These are phyloP conservation scores for Cylindrodendrum hubeiense DNA, from an alignment of 2,329 filamentous ascomycete genomes.

Conservation along the genomic window DNA sequence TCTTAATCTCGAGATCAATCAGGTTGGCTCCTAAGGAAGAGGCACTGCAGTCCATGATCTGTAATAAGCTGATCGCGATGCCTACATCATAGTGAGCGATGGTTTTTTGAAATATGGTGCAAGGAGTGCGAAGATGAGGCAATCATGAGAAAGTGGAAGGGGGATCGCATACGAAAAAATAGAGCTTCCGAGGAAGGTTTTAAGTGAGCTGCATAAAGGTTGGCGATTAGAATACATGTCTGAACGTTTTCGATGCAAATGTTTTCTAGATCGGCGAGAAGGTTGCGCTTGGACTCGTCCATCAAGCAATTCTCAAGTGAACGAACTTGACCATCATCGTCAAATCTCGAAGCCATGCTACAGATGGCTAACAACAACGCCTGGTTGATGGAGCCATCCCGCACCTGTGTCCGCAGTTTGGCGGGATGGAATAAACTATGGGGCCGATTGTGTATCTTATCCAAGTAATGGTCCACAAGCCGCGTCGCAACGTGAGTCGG, in stretches of 20 bases:
- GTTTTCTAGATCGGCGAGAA: slow-evolving; percentile 25
- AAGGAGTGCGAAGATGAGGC: not conserved
- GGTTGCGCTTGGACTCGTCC: slow-evolving; percentile 12
- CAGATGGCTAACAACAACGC: slow-evolving; percentile 26
- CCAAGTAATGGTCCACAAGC: slow-evolving; percentile 25
- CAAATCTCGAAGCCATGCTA: slow-evolving; percentile 25
- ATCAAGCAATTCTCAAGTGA: slow-evolving; percentile 1
- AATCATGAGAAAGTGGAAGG: not conserved
- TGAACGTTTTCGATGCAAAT: slow-evolving; percentile 31
- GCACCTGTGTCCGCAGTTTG: slow-evolving; percentile 1
- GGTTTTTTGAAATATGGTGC: too few species aligned
- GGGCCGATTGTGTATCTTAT: slow-evolving; percentile 26
- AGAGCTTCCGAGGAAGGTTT: slow-evolving; percentile 25
- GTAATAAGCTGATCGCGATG: slow-evolving; percentile 21
- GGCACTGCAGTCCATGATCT: slow-evolving; percentile 19
- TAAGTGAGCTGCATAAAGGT: slow-evolving; percentile 1
- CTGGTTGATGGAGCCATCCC: not conserved
- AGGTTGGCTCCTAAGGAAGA: not conserved
- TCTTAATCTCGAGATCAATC: slow-evolving; percentile 20
- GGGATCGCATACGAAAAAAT: slow-evolving; percentile 17
- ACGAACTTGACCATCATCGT: not conserved
- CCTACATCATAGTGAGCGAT: slow-evolving; percentile 2
- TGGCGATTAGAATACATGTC: slow-evolving; percentile 24
- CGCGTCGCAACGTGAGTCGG: not conserved
- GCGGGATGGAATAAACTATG: slow-evolving; percentile 31